Evolutionary conservation across 306 rosid species (phyloP).

Genomic region (Cucumis cinereus): DNA sequence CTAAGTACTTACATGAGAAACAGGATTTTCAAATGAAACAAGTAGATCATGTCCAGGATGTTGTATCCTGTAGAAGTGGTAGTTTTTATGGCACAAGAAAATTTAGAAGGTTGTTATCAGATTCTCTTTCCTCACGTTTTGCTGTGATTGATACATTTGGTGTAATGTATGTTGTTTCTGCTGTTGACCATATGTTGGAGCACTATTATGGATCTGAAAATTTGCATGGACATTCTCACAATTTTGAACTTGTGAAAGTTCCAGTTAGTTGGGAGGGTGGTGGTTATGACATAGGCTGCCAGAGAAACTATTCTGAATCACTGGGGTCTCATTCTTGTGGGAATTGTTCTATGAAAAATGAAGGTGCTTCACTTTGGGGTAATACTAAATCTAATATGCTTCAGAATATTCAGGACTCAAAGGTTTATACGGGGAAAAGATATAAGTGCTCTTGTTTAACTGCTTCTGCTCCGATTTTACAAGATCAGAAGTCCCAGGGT

Average conservation of each 20-base stretch:
- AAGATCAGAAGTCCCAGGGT: constrained; percentile 23
- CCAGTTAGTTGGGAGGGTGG: constrained; percentile 75
- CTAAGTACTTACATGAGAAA: constrained; percentile 19
- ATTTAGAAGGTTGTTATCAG: constrained; percentile 66
- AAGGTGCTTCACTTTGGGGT: constrained; percentile 19
- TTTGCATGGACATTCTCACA: constrained; percentile 43
- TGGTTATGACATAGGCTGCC: constrained; percentile 59
- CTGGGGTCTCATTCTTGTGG: constrained; percentile 14
- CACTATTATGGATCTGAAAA: constrained; percentile 29
- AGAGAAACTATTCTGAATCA: constrained; percentile 28
- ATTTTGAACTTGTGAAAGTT: constrained; percentile 47
- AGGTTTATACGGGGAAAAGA: constrained; percentile 22
- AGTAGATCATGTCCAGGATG: constrained; percentile 22
- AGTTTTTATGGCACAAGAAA: constrained; percentile 24
- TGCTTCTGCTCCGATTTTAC: constrained; percentile 31
- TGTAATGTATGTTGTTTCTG: constrained; percentile 48
- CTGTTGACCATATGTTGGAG: constrained; percentile 27
- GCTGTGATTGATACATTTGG: constrained; percentile 76
- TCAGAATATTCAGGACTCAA: constrained; percentile 20
- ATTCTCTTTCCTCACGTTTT: constrained; percentile 55
- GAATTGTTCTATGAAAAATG: constrained; percentile 17
- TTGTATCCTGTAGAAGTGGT: constrained; percentile 17
- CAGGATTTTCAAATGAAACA: constrained; percentile 18
- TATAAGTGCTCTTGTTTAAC: constrained; percentile 28
- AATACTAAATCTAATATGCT: constrained; percentile 18